Percentiles rank a stretch among this genome's conserved stretches.
Conservation (phyloP, 768 basidiomycete genomes). For the Leccinum disarticulatum region DNA sequence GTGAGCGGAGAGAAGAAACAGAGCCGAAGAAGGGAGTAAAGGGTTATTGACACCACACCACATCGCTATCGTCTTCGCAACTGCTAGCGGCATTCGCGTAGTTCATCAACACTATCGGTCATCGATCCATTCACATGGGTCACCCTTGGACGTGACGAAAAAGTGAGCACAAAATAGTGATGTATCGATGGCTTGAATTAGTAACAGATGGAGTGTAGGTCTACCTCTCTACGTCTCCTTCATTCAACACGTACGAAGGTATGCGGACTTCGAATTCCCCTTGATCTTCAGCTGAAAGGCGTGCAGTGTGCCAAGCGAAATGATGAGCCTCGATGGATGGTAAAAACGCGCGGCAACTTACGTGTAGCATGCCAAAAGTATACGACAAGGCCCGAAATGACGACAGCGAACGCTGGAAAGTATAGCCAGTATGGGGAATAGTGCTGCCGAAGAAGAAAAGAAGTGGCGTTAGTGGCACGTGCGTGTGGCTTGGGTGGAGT, state of each 20-base stretch:
- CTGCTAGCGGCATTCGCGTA: no score
- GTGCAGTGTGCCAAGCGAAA: background rate
- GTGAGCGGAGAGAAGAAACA: background rate
- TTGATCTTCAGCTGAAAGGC: conserved; percentile 65
- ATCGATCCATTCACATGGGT: background rate
- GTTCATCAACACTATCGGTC: no score
- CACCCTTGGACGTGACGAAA: background rate
- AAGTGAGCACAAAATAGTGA: background rate
- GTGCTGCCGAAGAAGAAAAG: conserved; percentile 45
- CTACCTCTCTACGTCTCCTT: background rate
- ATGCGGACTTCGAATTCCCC: conserved; percentile 41
- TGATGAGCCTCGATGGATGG: background rate
- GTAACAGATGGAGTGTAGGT: background rate
- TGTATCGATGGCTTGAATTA: background rate
- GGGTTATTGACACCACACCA: background rate
- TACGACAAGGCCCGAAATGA: conserved; percentile 68
- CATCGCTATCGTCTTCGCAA: no score
- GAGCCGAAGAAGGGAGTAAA: background rate
- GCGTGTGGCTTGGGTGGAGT: background rate
- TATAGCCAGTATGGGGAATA: conserved; percentile 87
- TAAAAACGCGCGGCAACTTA: conserved; percentile 39
- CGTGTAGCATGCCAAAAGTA: conserved; percentile 87
- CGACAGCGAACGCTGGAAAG: conserved; percentile 73
- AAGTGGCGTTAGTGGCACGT: background rate
- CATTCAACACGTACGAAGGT: conserved; percentile 19